Evolutionary conservation across 1,284 basidiomycete genomes (phyloP), one percentile per base, ranked within the genome.

Genomic region (Malassezia brasiliensis): DNA sequence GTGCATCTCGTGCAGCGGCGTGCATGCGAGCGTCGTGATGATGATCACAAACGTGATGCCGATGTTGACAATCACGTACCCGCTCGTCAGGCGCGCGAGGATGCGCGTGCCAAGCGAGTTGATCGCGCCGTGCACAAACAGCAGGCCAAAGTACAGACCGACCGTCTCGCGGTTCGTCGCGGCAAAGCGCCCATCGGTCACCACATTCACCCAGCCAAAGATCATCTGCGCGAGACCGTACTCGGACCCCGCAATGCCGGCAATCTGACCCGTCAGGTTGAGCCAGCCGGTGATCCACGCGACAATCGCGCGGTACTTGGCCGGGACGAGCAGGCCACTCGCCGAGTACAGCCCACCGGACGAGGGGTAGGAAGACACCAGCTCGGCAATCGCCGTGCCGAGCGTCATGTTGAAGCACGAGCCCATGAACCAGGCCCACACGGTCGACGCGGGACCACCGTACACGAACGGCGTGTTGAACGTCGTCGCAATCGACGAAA

Each of bases 151-250:
- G 58, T 68, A 71, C 47, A 75, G 60, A 46, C 69, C 67, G 35
- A 74, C 66, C 19, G 63, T 68, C 11, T 41, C 11, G 25, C 39
- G n/a, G 11, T 32, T 42, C 34, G 6, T 47, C 34, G 65, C 66
- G 14, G 68, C 61, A 49, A 52, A 68, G 41, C 60, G 53, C 4
- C 62, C 60, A 22, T 71, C 50, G 36, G 63, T 64, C 42, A 69
- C 61, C 9, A 72, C 73, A 53, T 65, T 68, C 0, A 86, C 88
- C 68, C 72, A 74, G 12, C 85, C 84, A 77, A 86, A 85, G 60
- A 93, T 90, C 90, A 93, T 91, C 70, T 83, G 82, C 28, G 86
- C 81, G 20, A 94, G 79, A 53, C 89, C 90, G 68, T 87, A 93
- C 75, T 91, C 90, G 2, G 88, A 90, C 1, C 86, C 88, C 1